Evolutionary conservation across 768 basidiomycete genomes (phyloP).

Genomic region (Plicaturopsis crispa): DNA sequence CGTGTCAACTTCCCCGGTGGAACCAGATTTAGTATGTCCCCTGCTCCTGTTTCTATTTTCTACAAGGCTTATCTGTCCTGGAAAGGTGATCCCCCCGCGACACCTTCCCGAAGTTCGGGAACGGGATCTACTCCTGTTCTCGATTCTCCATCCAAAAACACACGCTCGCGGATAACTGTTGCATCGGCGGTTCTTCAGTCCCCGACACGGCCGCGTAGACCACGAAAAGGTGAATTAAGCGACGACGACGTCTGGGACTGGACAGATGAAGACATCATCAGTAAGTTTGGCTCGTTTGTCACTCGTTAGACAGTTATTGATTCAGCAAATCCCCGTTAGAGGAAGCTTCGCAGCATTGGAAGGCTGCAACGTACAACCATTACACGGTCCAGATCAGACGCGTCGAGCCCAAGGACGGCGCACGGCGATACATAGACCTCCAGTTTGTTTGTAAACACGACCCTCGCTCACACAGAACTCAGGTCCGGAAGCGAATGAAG

Average conservation of each 20-base stretch:
- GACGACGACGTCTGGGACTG: background rate
- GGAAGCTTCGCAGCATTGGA: background rate
- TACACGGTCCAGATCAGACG: slow-evolving; percentile 10
- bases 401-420: background rate
- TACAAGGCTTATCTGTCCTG: no score
- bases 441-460: slow-evolving; percentile 14
- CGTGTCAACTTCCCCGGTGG: no score
- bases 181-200: no score
- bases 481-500: slow-evolving; percentile 7
- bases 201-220: no score
- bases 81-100: no score
- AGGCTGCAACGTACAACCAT: background rate
- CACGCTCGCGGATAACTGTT: no score
- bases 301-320: background rate
- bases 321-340: background rate
- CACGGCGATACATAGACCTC: slow-evolving; percentile 6
- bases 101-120: no score
- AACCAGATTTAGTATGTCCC: no score
- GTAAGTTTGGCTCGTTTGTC: background rate
- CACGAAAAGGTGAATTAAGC: no score
- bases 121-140: no score
- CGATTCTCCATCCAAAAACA: no score
- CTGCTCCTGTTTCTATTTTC: no score
- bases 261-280: background rate
- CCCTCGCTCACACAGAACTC: slow-evolving; percentile 5